Conservation (phyloP, 1,284 basidiomycete species). For the Apiotrichum siamense region DNA sequence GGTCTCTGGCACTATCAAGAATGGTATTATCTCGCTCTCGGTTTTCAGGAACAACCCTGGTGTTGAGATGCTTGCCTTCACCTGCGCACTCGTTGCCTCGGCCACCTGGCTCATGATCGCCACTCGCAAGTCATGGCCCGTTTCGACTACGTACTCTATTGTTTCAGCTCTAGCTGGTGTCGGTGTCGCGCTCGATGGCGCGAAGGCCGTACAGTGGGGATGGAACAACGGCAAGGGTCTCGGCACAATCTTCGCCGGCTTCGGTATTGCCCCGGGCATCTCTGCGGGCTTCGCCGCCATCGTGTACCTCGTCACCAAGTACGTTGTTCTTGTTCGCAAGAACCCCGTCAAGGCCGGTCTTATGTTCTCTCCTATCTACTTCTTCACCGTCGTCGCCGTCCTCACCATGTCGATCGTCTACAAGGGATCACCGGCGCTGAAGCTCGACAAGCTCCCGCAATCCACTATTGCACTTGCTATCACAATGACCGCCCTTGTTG, state of each 20-base stretch:
- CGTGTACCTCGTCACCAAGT: slow-evolving; percentile 49
- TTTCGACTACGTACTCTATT: slow-evolving; percentile 50
- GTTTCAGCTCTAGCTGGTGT: slow-evolving; percentile 51
- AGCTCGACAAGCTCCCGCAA: slow-evolving; percentile 41
- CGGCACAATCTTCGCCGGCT: slow-evolving; percentile 48
- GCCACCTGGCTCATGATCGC: slow-evolving; percentile 49
- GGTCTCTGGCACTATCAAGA: slow-evolving; percentile 50
- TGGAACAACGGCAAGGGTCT: slow-evolving; percentile 49
- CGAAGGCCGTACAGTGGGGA: slow-evolving; percentile 49
- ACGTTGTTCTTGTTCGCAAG: slow-evolving; percentile 43
- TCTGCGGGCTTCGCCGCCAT: slow-evolving; percentile 49
- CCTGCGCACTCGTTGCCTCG: slow-evolving; percentile 45
- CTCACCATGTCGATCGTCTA: slow-evolving; percentile 45
- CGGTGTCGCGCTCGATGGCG: slow-evolving; percentile 49
- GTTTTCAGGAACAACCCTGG: slow-evolving; percentile 49
- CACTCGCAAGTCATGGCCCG: slow-evolving; percentile 47
- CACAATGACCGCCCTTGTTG: slow-evolving; percentile 46
- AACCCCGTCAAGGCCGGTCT: slow-evolving; percentile 43
- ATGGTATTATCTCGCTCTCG: slow-evolving; percentile 45
- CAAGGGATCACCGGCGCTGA: slow-evolving; percentile 46
- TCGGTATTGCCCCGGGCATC: slow-evolving; percentile 44
- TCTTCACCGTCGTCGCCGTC: slow-evolving; percentile 44
- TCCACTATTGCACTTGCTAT: slow-evolving; percentile 48
- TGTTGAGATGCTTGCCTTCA: slow-evolving; percentile 50
- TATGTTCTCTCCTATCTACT: slow-evolving; percentile 46